Base-by-base conservation (phyloP, 345 rosid genomes). In the Ceriops decandra region DNA sequence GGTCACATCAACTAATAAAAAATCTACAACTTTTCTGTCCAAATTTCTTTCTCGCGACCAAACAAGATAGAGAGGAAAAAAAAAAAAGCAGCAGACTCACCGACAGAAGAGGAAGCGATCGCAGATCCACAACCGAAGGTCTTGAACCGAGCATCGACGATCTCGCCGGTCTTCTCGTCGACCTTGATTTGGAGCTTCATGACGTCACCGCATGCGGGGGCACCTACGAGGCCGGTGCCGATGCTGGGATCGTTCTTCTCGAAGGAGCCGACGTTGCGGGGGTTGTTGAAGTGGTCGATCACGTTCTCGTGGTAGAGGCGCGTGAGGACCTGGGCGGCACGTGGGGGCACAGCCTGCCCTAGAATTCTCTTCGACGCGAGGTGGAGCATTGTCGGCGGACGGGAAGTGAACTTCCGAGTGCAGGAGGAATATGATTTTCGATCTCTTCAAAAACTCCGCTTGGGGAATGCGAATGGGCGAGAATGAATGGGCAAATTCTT, bases 121-220 rank as follows among this genome's bases (percentile, higher is more conserved):
- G 99, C 98, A 0, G 99, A 95, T 0, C 99, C 99, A 67, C 98
- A 95, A 11, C 99, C 99, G 66, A 95, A 95, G 64, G 99, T 95
- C 89, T 95, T 95, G 71, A 95, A 95, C 16, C 99, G 72, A 65
- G 99, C 98, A 70, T 95, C 98, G 1, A 80, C 69, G 73, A 95
- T 95, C 77, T 90, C 79, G 6, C 96, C 98, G 17, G 92, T 85
- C 68, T 81, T 73, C 58, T 95, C 95, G 69, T 95, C 97, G 59
- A 92, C 92, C 87, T 79, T 95, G 60, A 95, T 92, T 70, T 95
- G 99, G 35, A 95, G 88, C 90, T 95, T 95, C 99, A 92, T 95
- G 6, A 95, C 97, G 78, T 95, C 99, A 5, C 98, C 99, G 35
- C 99, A 95, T 0, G 99, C 97, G 0, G 99, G 99, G 13, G 99